Base-by-base conservation (phyloP, 2,329 filamentous ascomycete species). In the Aspergillus japonicus region DNA sequence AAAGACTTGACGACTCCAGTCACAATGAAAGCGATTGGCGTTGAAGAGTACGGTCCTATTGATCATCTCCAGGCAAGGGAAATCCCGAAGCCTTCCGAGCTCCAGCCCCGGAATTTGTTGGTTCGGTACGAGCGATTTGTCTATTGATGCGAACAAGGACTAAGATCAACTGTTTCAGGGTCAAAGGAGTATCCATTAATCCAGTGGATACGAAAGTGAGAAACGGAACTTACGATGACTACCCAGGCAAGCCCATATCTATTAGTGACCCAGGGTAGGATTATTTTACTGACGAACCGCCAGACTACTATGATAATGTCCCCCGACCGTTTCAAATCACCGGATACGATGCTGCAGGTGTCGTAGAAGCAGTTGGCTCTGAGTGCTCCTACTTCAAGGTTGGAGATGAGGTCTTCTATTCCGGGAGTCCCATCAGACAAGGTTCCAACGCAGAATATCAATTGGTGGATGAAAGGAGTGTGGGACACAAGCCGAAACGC, bases 331-430 rank as follows among this genome's bases (percentile, higher is more conserved):
- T 73, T 53, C 77, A 80, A 48, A 74, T 81, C 61, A 72, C 77
- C 51, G 78, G 78, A n/a, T 80, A 73, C 56, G 78, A 81, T 56
- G 78, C 73, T 5, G 71, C 78, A 3, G 79, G 79, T 5, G 66
- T 75, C 4, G 73, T 81, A 4, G 65, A 70, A 1, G 63, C 70
- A 24, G 72, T 72, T 14, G 77, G 73, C 0, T 66, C 69, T 2
- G 66, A 73, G 11, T 69, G 69, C 31, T 65, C 65, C 31, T 53
- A 71, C 53, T 80, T 79, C 70, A 71, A 75, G 33, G 51, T 67
- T 11, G 80, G 80, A 11, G 80, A 81, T 59, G 73, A 78, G 52
- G 71, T 82, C 47, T 81, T 71, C 72, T 81, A 77, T 62, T 69
- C 76, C 11, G 76, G 73, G 16, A 72, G 64, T 33, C 77, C 78